Evolutionary conservation across 23 red algal genomes (phyloP).

Genomic region (Gracilaria vermiculophylla): DNA sequence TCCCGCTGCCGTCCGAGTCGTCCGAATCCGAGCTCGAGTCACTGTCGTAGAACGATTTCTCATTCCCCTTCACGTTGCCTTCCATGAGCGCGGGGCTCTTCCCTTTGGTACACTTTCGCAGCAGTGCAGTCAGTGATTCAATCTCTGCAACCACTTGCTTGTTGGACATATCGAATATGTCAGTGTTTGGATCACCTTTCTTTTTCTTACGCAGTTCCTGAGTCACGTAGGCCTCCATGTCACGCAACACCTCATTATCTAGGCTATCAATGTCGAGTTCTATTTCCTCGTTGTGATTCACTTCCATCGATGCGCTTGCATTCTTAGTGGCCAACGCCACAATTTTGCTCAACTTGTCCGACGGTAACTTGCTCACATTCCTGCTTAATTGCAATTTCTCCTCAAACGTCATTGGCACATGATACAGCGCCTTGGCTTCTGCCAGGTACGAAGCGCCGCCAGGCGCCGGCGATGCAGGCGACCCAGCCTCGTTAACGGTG

Average conservation of each 20-base stretch:
- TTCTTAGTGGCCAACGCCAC: slow-evolving; percentile 66
- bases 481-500: slow-evolving; percentile 30
- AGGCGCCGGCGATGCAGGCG: slow-evolving; percentile 39
- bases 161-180: slow-evolving; percentile 42
- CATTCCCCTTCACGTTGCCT: slow-evolving; percentile 24
- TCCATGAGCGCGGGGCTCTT: neutral
- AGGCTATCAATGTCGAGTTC: slow-evolving; percentile 90
- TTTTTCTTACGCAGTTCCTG: slow-evolving; percentile 61
- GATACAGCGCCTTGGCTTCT: slow-evolving; percentile 66
- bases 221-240: slow-evolving; percentile 87
- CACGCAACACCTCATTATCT: slow-evolving; percentile 75
- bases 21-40: slow-evolving; percentile 64
- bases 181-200: slow-evolving; percentile 52
- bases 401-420: slow-evolving; percentile 80
- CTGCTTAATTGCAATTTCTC: slow-evolving; percentile 71
- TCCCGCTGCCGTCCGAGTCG: slow-evolving; percentile 43
- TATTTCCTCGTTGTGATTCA: slow-evolving; percentile 93
- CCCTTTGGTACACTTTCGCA: slow-evolving; percentile 21
- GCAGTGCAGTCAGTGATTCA: slow-evolving; percentile 18
- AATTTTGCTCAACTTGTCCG: slow-evolving; percentile 78
- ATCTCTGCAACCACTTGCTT: slow-evolving; percentile 38
- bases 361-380: slow-evolving; percentile 70
- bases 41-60: slow-evolving; percentile 57
- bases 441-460: slow-evolving; percentile 27
- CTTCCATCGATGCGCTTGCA: slow-evolving; percentile 54